These are phyloP conservation scores for Leccinum ochraceum DNA, from an alignment of 768 basidiomycete genomes.

Conservation along the genomic window DNA sequence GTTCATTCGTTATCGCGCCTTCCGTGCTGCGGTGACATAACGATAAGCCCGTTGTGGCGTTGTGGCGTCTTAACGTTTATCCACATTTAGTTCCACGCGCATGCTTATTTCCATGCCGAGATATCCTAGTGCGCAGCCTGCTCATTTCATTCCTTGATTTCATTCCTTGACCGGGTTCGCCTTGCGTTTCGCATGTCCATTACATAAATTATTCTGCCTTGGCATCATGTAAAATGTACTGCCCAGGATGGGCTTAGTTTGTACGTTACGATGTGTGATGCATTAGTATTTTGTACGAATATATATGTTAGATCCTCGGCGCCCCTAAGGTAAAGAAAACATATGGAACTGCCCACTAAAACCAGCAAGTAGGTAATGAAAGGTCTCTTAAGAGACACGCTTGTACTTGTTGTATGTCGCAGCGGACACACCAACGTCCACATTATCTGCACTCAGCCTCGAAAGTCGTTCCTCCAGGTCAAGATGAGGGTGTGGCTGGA, in stretches of 20 bases:
- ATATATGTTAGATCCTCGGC: constrained; percentile 6
- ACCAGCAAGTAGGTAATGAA: constrained; percentile 12
- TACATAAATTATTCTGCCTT: constrained; percentile 4
- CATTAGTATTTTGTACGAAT: constrained; percentile 25
- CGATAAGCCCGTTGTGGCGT: constrained; percentile 4
- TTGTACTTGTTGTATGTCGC: constrained; percentile 35
- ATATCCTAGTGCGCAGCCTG: constrained; percentile 25
- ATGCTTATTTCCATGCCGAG: constrained; percentile 12
- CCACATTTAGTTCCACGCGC: constrained; percentile 2
- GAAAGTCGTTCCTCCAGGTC: constrained; percentile 27
- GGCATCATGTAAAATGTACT: constrained; percentile 9
- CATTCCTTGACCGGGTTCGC: neutral
- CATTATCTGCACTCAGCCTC: constrained; percentile 24
- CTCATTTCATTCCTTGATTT: constrained; percentile 13
- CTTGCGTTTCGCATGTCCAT: constrained; percentile 10
- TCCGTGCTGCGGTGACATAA: constrained; percentile 1
- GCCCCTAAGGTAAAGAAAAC: neutral
- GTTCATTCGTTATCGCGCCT: constrained; percentile 7
- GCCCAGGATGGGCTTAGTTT: neutral
- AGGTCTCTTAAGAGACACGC: constrained; percentile 26
- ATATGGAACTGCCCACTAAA: neutral
- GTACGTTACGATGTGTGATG: constrained; percentile 17
- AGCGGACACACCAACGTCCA: constrained; percentile 33
- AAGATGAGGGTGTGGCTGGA: constrained; percentile 22
- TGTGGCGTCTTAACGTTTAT: constrained; percentile 15